These are phyloP conservation scores for Phytophthora agathidicida DNA, from an alignment of 352 stramenopile genomes.

Conservation along the genomic window DNA sequence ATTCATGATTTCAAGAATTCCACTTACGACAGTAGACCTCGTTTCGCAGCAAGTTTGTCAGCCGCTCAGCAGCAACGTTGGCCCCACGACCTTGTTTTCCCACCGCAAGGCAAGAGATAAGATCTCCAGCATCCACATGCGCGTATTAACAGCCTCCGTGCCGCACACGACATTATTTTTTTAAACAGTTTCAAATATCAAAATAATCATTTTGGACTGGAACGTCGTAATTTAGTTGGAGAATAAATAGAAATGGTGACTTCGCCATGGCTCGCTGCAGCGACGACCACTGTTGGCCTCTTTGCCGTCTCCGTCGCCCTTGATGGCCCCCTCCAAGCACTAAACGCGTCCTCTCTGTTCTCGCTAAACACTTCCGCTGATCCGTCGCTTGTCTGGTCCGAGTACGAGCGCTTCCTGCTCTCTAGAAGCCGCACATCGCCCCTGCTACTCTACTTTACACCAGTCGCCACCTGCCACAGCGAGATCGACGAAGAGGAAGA, in stretches of 20 bases:
- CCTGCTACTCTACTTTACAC: slow-evolving; percentile 34
- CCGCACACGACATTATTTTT: slow-evolving; percentile 48
- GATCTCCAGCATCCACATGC: slow-evolving; percentile 73
- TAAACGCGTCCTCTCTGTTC: slow-evolving; percentile 18
- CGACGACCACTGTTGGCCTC: neutral
- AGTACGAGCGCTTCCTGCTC: slow-evolving; percentile 45
- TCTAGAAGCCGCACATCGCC: slow-evolving; percentile 19
- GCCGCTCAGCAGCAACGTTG: slow-evolving; percentile 34
- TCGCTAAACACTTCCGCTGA: slow-evolving; percentile 11
- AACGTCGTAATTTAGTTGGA: too few species aligned
- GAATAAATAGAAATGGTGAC: too few species aligned
- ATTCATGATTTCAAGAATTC: neutral
- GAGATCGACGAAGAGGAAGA: slow-evolving; percentile 12
- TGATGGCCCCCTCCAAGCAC: slow-evolving; percentile 8
- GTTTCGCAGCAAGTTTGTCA: slow-evolving; percentile 4
- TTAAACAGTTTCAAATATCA: too few species aligned
- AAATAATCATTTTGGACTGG: too few species aligned
- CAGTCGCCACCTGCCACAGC: neutral
- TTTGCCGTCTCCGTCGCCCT: neutral
- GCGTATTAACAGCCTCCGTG: slow-evolving; percentile 41
- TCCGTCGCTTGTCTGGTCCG: slow-evolving; percentile 23
- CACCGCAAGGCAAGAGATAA: slow-evolving; percentile 65
- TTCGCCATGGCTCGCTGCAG: neutral
- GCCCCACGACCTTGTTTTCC: slow-evolving; percentile 56
- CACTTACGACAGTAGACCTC: too few species aligned